Base-by-base conservation (phyloP, 2,329 filamentous ascomycete genomes). In the Orbilia ellipsospora region DNA sequence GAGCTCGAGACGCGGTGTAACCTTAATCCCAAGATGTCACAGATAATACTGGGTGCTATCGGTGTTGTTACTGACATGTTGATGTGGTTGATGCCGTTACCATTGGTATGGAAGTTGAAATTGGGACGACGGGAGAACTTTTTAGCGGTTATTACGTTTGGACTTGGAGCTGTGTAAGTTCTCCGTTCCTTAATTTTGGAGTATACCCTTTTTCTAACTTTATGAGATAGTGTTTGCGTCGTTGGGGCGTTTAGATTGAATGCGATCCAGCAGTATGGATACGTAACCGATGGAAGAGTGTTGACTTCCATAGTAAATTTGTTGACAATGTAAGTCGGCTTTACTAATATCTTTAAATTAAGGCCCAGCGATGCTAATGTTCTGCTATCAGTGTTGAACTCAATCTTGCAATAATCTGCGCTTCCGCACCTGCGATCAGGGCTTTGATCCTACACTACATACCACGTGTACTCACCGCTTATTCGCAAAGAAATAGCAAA, bases 51-150 rank as follows among this genome's bases (percentile, higher is more conserved):
- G 2, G 72, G 72, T 5, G 72, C 44, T 1, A 59, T 75, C 45
- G 61, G 60, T 6, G 72, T 75, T 26, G 44, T 75, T 0, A 75
- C 72, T 0, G 72, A 75, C 60, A 64, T 75, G 8, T 28, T 75
- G 26, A 6, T 75, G 6, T 75, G 72, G 72, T 36, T 75, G 16
- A 75, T 75, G 72, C 73, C 73, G 0, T 63, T 77, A 4, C 73
- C 73, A 0, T 18, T 77, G 13, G 66, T 77, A 18, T 77, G 66
- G 66, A 26, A 50, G 18, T 50, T 77, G 2, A 44, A 72, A 10
- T 48, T 77, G 36, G 60, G 66, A 6, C 64, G 55, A 16, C 40
- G 73, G 7, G 73, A 77, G 20, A 77, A 67, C 26, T 48, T 72
- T 26, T 44, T 77, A 28, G 73, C 73, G 45, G 67, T 72, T 18